phyloP scores from a whole-genome alignment of 1,284 basidiomycete species.

The Fistulinella cinereoalba region DNA sequence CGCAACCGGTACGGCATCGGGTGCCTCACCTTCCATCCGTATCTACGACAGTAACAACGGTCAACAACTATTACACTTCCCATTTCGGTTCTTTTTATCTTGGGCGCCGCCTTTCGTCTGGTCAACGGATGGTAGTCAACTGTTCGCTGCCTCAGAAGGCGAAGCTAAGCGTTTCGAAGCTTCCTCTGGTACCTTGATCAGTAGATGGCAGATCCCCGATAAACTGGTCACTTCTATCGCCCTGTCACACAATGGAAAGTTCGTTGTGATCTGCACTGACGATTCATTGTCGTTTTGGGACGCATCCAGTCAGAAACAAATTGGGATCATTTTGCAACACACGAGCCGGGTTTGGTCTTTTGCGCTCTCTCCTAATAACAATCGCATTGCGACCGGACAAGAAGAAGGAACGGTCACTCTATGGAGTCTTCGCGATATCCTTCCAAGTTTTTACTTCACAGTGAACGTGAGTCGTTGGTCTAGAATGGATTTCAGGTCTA shows the following conservation, averaged over 20 bases:
- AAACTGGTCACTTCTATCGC: neutral
- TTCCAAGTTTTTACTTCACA: neutral
- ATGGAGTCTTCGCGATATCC: neutral
- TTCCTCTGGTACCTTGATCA: neutral
- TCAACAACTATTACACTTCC: neutral
- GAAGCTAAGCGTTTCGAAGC: conserved; percentile 1
- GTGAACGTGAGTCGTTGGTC: neutral
- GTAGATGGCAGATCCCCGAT: neutral
- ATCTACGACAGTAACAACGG: neutral
- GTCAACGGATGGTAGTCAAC: conserved; percentile 1
- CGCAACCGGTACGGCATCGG: neutral
- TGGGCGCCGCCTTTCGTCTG: neutral
- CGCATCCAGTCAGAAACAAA: neutral
- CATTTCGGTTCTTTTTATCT: neutral
- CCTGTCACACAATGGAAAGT: neutral
- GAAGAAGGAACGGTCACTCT: neutral
- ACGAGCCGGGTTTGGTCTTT: neutral
- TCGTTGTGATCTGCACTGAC: neutral
- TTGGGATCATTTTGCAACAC: neutral
- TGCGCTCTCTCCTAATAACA: neutral
- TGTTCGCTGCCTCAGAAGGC: neutral
- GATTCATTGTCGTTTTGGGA: conserved; percentile 9
- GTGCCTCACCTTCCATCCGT: neutral
- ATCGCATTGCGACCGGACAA: neutral
- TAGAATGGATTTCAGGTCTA: neutral